Conservation (phyloP, 495 filamentous ascomycete genomes). For the Neurospora sublineolata region DNA sequence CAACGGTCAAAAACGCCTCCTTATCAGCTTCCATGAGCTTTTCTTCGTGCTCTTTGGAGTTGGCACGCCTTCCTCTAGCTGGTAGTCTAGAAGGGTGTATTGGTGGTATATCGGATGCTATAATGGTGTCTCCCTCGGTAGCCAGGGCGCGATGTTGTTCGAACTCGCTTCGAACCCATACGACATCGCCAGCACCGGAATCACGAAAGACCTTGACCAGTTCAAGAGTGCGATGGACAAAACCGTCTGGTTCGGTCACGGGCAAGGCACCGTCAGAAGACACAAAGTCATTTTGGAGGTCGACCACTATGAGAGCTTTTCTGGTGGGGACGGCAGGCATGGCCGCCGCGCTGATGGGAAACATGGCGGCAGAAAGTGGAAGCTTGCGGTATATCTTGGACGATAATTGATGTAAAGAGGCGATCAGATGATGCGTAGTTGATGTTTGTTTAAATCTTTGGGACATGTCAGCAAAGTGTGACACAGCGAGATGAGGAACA, state of each 20-base stretch:
- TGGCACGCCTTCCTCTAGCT: conserved; percentile 7
- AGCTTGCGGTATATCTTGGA: not conserved
- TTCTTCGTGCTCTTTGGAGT: conserved; percentile 20
- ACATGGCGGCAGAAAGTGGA: conserved; percentile 24
- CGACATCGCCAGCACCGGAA: conserved; percentile 56
- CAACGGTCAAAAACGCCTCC: conserved; percentile 49
- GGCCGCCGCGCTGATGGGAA: conserved; percentile 34
- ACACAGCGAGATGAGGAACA: not conserved
- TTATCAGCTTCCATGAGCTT: conserved; percentile 23
- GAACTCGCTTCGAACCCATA: conserved; percentile 79
- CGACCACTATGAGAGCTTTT: conserved; percentile 73
- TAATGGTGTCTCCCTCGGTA: conserved; percentile 39
- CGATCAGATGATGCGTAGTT: not conserved
- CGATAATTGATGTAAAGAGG: not conserved
- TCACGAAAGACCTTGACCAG: conserved; percentile 63
- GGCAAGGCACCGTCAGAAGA: conserved; percentile 56
- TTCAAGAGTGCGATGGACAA: conserved; percentile 52
- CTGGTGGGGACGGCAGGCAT: conserved; percentile 49
- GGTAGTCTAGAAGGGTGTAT: conserved; percentile 4
- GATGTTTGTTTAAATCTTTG: not conserved
- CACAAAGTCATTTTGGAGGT: conserved; percentile 89
- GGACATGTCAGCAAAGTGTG: not conserved
- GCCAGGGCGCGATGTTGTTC: conserved; percentile 42
- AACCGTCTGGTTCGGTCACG: conserved; percentile 50
- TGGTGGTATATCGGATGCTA: conserved; percentile 24